phyloP scores from a whole-genome alignment of 192 early-diverging fungal genomes.

The Backusella psychrophila region DNA sequence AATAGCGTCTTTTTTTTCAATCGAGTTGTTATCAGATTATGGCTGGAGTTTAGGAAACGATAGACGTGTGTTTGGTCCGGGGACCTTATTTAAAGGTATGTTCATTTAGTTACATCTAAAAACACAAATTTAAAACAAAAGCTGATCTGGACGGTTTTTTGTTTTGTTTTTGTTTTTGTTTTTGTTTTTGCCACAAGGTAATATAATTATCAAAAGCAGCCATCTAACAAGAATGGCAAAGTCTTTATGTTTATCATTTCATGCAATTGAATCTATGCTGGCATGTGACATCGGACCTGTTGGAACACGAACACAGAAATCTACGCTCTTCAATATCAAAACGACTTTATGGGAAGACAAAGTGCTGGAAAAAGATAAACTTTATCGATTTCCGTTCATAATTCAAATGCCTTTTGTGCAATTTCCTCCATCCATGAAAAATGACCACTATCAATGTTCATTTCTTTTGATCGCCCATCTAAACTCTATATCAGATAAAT shows the following conservation, averaged over 20 bases:
- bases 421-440: conserved; percentile 4
- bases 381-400: neutral
- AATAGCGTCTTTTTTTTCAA: neutral
- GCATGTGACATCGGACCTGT: neutral
- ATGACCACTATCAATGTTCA: neutral
- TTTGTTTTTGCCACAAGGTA: neutral
- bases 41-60: conserved; percentile 1
- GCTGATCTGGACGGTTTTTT: neutral
- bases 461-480: neutral
- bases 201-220: neutral
- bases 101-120: neutral
- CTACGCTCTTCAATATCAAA: neutral
- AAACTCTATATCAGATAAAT: neutral
- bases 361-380: neutral
- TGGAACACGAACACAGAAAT: neutral
- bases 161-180: neutral
- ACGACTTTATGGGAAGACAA: neutral
- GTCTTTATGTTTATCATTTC: neutral
- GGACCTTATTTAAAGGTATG: conserved; percentile 2
- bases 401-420: conserved; percentile 10
- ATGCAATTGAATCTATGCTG: neutral
- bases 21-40: conserved; percentile 5
- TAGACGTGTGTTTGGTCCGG: neutral
- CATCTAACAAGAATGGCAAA: neutral
- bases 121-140: neutral